Conservation (phyloP, 225 moss, liverwort and hornwort species). For the Ulota crispa region DNA sequence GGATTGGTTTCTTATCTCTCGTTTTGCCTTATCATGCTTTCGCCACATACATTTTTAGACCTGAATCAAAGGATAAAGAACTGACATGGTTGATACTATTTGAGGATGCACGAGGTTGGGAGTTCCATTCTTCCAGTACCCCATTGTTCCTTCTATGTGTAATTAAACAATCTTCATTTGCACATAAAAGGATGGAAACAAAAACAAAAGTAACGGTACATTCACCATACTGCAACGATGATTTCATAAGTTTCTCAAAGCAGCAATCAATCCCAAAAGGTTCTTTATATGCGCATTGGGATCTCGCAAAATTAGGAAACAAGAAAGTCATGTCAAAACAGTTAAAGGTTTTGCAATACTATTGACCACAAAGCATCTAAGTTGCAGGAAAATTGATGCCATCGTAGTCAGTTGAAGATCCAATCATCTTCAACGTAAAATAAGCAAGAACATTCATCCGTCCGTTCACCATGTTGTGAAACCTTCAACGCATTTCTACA, state of each 20-base stretch:
- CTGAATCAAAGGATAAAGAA: too few relatives aligned
- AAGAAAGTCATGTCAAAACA: background rate
- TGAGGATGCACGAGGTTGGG: background rate
- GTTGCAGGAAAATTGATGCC: background rate
- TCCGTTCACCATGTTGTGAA: background rate
- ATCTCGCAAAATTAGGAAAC: background rate
- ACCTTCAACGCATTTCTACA: background rate
- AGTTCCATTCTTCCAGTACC: conserved; percentile 4
- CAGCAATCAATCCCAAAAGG: background rate
- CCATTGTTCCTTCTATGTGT: background rate
- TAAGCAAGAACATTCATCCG: background rate
- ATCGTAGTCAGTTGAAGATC: background rate
- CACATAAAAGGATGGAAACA: background rate
- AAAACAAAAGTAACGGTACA: background rate
- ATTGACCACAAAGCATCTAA: background rate
- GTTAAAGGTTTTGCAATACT: background rate
- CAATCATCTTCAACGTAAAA: background rate
- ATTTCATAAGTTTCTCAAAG: background rate
- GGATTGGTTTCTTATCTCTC: too few relatives aligned
- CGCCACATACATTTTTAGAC: too few relatives aligned
- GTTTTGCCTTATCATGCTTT: too few relatives aligned
- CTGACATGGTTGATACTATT: background rate
- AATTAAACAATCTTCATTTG: background rate
- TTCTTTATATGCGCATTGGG: background rate
- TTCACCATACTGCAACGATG: background rate